Evolutionary conservation across 202 grass and related monocot genomes (phyloP).

Genomic region (Alloteropsis angusta): DNA sequence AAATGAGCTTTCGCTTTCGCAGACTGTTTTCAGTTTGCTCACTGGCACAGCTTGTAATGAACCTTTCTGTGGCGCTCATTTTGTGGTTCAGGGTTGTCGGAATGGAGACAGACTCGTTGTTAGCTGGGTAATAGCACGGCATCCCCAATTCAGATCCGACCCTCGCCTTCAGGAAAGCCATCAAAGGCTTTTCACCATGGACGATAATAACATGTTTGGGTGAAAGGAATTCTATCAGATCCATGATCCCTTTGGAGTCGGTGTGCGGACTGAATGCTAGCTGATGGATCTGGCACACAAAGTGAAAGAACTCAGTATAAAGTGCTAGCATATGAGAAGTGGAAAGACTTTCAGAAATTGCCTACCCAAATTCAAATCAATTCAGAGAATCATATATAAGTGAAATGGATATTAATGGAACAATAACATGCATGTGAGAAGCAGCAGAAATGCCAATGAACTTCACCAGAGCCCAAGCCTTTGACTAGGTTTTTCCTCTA

Average conservation of each 20-base stretch:
- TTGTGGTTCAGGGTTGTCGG: conserved; percentile 41
- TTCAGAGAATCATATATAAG: neutral
- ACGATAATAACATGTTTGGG: conserved; percentile 84
- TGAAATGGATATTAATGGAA: neutral
- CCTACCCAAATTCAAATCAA: neutral
- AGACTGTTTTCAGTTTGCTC: neutral
- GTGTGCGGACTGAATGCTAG: conserved; percentile 89
- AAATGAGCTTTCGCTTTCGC: conserved; percentile 3
- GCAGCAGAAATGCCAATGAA: no score
- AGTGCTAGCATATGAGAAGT: neutral
- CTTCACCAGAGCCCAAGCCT: neutral
- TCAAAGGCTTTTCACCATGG: conserved; percentile 90
- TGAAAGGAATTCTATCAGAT: conserved; percentile 74
- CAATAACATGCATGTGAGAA: no score
- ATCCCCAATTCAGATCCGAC: conserved; percentile 71
- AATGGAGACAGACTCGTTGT: conserved; percentile 60
- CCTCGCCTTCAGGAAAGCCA: conserved; percentile 69
- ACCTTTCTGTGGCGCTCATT: conserved; percentile 52
- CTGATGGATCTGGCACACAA: conserved; percentile 59
- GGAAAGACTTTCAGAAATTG: neutral
- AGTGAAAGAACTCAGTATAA: conserved; percentile 9
- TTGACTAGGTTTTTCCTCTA: no score
- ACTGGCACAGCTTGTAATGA: conserved; percentile 39
- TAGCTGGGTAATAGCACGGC: conserved; percentile 71
- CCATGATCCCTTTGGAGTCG: conserved; percentile 98